Conservation (phyloP, 2,329 filamentous ascomycete genomes). For the Trichophyton rubrum region DNA sequence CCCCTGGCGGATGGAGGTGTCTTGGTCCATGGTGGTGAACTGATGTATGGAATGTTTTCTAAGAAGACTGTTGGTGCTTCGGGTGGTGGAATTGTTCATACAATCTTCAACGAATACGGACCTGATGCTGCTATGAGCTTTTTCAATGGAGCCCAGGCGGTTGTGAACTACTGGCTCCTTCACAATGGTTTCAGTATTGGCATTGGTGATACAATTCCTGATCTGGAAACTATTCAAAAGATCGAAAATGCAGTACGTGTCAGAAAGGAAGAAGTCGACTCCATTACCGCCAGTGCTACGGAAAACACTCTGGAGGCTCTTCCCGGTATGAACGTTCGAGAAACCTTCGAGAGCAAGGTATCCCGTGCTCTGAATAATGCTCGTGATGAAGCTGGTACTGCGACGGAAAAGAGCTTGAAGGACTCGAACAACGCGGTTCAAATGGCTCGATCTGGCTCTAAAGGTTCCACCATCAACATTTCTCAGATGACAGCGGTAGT, state of each 20-base stretch:
- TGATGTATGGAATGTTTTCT: conserved; percentile 79
- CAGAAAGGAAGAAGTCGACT: conserved; percentile 69
- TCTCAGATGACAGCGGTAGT: conserved; percentile 98
- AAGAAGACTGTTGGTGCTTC: conserved; percentile 93
- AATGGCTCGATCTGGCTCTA: conserved; percentile 93
- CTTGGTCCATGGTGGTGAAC: conserved; percentile 71
- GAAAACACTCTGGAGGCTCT: conserved; percentile 80
- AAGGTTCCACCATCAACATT: conserved; percentile 98
- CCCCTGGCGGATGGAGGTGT: conserved; percentile 66
- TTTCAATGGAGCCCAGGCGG: conserved; percentile 87
- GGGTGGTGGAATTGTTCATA: conserved; percentile 82
- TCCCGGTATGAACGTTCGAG: conserved; percentile 96
- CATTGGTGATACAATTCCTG: conserved; percentile 95
- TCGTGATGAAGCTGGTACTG: conserved; percentile 90
- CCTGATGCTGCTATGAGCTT: conserved; percentile 78
- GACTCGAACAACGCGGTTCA: conserved; percentile 92
- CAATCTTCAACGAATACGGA: conserved; percentile 91
- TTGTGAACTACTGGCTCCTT: conserved; percentile 93
- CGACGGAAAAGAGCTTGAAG: conserved; percentile 82
- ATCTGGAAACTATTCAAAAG: conserved; percentile 67
- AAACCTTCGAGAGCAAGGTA: conserved; percentile 95
- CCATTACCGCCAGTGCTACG: conserved; percentile 65
- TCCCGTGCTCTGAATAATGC: conserved; percentile 88
- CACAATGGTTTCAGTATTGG: conserved; percentile 96
- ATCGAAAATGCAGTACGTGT: conserved; percentile 70